A percentile compares a stretch with the other conserved stretches of the same genome.
Evolutionary conservation across 768 basidiomycete genomes (phyloP).

Genomic region (Lentinula aciculospora): DNA sequence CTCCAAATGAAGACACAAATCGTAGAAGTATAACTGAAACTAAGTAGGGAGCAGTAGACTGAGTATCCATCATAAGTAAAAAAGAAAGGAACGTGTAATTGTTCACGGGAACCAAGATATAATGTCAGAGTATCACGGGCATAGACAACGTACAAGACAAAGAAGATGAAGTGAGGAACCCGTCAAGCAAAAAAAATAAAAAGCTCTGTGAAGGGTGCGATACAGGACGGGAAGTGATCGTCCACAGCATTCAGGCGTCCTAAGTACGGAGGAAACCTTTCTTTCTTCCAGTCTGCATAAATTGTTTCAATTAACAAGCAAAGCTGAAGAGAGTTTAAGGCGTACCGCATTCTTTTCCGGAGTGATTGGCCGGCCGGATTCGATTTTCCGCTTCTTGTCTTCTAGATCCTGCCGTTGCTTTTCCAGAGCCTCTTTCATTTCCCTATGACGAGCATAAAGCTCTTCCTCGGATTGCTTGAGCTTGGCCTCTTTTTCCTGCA

Average conservation of each 20-base stretch:
- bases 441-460: conserved; percentile 95
- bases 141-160: conserved; percentile 27
- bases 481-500: conserved; percentile 98
- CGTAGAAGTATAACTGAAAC: conserved; percentile 43
- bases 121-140: conserved; percentile 20
- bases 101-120: conserved; percentile 50
- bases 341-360: conserved; percentile 88
- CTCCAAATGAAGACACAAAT: conserved; percentile 34
- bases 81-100: conserved; percentile 30
- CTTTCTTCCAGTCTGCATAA: conserved; percentile 52
- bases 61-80: conserved; percentile 48
- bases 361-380: conserved; percentile 90
- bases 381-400: conserved; percentile 96
- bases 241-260: conserved; percentile 20
- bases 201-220: not conserved
- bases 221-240: conserved; percentile 16
- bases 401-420: conserved; percentile 94
- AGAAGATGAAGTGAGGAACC: conserved; percentile 22
- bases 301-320: conserved; percentile 10
- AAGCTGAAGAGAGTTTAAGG: conserved; percentile 11
- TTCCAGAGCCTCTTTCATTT: conserved; percentile 99
- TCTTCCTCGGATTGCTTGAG: conserved; percentile 99
- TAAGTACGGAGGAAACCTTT: conserved; percentile 74
- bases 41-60: conserved; percentile 38
- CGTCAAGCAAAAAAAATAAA: not conserved